Conservation (phyloP, 2,329 filamentous ascomycete species). For the Trichoderma sp. region DNA sequence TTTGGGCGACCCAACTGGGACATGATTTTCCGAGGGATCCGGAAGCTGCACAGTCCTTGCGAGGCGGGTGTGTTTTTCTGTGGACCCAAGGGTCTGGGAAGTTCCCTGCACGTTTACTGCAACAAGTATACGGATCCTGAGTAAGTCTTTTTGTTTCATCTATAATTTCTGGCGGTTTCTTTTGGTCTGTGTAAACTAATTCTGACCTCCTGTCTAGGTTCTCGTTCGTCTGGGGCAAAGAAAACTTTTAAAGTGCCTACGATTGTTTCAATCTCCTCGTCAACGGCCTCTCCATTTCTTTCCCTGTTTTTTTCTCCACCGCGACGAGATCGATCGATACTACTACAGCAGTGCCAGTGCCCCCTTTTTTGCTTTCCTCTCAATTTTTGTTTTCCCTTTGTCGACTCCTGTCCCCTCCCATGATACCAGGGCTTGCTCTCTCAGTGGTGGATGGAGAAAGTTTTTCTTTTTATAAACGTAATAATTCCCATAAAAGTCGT, state of each 20-base stretch:
- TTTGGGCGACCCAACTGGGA: constrained; percentile 88
- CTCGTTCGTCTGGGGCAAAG: constrained; percentile 66
- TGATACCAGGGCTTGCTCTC: constrained; percentile 5
- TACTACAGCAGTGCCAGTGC: not conserved
- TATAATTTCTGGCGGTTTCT: not conserved
- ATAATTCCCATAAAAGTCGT: not conserved
- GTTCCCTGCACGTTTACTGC: constrained; percentile 75
- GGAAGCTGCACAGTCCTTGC: constrained; percentile 71
- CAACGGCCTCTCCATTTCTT: not conserved
- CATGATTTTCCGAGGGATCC: constrained; percentile 80
- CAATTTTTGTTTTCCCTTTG: not conserved
- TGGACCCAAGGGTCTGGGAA: constrained; percentile 76
- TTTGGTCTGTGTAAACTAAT: constrained; percentile 4
- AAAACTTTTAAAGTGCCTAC: constrained; percentile 54
- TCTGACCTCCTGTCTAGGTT: constrained; percentile 41
- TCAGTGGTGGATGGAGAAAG: not conserved
- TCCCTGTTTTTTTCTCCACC: not conserved
- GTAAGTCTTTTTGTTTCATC: constrained; percentile 42
- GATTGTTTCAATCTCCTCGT: not conserved
- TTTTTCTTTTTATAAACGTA: not conserved
- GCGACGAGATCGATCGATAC: not conserved
- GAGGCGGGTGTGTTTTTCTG: constrained; percentile 83
- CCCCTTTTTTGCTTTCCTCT: not conserved
- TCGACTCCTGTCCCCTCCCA: not conserved
- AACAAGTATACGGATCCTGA: constrained; percentile 84